These are phyloP conservation scores for Coix lacrymajobi DNA, from an alignment of 176 grass and related monocot genomes.

Conservation along the genomic window DNA sequence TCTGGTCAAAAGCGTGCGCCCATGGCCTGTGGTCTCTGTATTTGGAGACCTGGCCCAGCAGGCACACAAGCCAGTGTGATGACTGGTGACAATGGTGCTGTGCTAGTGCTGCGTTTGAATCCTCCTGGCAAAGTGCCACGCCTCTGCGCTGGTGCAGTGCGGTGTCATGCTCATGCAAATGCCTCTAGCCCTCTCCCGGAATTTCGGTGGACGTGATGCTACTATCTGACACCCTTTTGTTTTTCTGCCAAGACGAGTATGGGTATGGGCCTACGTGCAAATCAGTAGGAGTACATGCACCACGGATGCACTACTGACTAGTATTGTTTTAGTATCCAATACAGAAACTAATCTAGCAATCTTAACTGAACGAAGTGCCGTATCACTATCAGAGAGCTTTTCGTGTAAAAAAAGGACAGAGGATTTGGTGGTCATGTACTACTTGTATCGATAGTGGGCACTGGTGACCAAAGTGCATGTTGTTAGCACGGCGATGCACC, in stretches of 20 bases:
- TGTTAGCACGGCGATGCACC: background rate
- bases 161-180: background rate
- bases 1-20: constrained; percentile 28
- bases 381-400: background rate
- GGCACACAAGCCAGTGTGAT: background rate
- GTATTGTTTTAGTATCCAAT: background rate
- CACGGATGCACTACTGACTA: no score
- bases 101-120: background rate
- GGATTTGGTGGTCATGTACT: background rate
- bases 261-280: background rate
- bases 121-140: background rate
- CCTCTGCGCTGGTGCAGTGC: background rate
- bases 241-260: background rate
- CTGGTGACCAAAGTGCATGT: background rate
- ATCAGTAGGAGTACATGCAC: background rate
- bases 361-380: background rate
- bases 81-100: background rate
- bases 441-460: no score
- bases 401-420: background rate
- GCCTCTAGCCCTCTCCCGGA: background rate
- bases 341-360: background rate
- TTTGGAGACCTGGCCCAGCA: background rate
- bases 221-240: constrained; percentile 28
- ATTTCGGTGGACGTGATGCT: constrained; percentile 5
- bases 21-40: background rate